Conservation (phyloP, 768 basidiomycete species). For the Basidioascus undulatus region DNA sequence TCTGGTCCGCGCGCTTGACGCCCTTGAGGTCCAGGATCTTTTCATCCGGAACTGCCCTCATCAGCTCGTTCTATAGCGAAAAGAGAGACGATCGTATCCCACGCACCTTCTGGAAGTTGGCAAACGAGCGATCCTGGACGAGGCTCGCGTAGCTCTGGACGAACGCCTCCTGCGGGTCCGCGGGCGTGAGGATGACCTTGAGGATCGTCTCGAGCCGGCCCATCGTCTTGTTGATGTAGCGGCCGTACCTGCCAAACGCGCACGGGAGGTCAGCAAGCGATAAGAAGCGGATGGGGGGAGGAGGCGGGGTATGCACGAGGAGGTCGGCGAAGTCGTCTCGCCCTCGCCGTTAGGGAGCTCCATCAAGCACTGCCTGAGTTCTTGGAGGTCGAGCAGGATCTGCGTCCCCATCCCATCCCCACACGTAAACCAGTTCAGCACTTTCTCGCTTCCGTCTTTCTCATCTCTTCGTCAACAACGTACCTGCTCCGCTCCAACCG, state of each 20-base stretch:
- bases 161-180: conserved; percentile 85
- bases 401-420: too few species aligned
- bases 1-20: conserved; percentile 61
- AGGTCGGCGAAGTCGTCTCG: background rate
- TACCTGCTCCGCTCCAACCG: conserved; percentile 89
- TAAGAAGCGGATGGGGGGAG: background rate
- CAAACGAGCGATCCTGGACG: conserved; percentile 81
- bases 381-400: conserved; percentile 77
- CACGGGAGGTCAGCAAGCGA: conserved; percentile 2
- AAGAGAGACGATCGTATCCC: too few species aligned
- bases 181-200: conserved; percentile 84
- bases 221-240: conserved; percentile 55
- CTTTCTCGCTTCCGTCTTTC: background rate
- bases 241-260: conserved; percentile 36
- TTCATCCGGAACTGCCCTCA: background rate
- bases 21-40: conserved; percentile 91
- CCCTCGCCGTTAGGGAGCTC: conserved; percentile 33
- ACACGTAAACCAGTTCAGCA: too few species aligned
- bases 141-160: conserved; percentile 85
- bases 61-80: background rate
- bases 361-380: conserved; percentile 53
- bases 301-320: too few species aligned
- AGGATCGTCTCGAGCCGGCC: conserved; percentile 68
- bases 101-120: conserved; percentile 94
- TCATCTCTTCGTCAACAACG: conserved; percentile 1